A percentile compares a stretch with the other conserved stretches of the same genome.
Conservation (phyloP, 1,284 basidiomycete species). For the Kalmanozyma brasiliensis region DNA sequence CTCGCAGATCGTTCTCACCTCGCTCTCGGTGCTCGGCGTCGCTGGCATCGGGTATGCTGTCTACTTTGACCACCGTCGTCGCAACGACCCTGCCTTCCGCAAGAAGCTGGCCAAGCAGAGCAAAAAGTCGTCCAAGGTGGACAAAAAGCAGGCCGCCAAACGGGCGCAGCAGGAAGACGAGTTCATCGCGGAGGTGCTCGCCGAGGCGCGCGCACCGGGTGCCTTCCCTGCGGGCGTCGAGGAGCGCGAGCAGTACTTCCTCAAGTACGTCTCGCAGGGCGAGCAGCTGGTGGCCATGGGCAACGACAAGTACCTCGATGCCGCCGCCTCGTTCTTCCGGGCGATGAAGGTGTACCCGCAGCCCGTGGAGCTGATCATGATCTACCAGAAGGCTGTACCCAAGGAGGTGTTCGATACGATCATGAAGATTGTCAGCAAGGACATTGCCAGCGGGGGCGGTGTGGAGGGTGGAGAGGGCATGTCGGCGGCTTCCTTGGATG, state of each 20-base stretch:
- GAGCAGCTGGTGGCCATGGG: constrained; percentile 85
- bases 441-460: constrained; percentile 74
- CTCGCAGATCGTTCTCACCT: constrained; percentile 44
- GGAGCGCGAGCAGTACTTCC: constrained; percentile 76
- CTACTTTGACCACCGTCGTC: constrained; percentile 95
- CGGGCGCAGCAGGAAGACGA: constrained; percentile 49
- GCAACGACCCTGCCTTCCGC: constrained; percentile 87
- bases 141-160: constrained; percentile 70
- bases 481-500: constrained; percentile 44
- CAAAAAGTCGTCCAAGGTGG: constrained; percentile 74
- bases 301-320: constrained; percentile 70
- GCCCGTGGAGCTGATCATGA: constrained; percentile 79
- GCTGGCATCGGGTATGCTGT: constrained; percentile 63
- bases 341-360: constrained; percentile 93
- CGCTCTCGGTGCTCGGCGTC: constrained; percentile 52
- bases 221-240: constrained; percentile 75
- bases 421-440: constrained; percentile 85
- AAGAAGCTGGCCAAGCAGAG: constrained; percentile 83
- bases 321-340: constrained; percentile 90
- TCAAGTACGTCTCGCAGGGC: constrained; percentile 85
- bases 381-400: constrained; percentile 92
- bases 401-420: constrained; percentile 87
- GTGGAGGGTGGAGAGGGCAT: constrained; percentile 27
- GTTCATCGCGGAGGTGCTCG: constrained; percentile 55
- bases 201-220: constrained; percentile 49